Evolutionary conservation across 2,329 filamentous ascomycete genomes (phyloP).

Genomic region (Chrysoporthe cubensis): DNA sequence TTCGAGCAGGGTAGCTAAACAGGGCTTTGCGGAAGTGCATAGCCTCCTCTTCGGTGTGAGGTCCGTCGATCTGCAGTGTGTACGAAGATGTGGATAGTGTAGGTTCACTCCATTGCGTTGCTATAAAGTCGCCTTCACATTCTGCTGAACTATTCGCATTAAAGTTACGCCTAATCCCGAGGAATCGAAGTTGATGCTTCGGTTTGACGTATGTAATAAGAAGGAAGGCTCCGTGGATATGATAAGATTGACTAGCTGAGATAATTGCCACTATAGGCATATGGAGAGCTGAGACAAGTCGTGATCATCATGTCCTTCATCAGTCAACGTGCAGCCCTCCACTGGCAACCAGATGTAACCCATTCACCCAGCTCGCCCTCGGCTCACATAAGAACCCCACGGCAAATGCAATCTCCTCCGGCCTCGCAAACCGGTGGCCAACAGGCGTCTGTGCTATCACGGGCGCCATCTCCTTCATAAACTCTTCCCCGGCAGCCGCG

Average conservation of each 20-base stretch:
- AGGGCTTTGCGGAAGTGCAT: constrained; percentile 21
- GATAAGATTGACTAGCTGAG: no score
- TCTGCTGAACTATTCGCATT: no score
- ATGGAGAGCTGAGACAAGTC: no score
- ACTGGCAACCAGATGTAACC: constrained; percentile 38
- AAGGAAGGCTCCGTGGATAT: no score
- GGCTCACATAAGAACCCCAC: constrained; percentile 51
- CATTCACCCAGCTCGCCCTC: constrained; percentile 52
- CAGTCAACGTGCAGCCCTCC: constrained; percentile 34
- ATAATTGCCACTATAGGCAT: no score
- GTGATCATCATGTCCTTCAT: not conserved
- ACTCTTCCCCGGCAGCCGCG: constrained; percentile 17
- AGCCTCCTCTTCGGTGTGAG: constrained; percentile 24
- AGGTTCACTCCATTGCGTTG: not conserved
- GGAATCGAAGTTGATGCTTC: no score
- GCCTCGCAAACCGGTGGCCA: constrained; percentile 45
- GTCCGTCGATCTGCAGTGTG: constrained; percentile 20
- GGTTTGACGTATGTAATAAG: no score
- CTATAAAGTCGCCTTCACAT: not conserved
- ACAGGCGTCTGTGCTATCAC: constrained; percentile 49
- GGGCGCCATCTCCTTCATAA: constrained; percentile 45
- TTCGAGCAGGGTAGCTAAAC: constrained; percentile 22
- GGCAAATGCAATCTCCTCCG: constrained; percentile 51
- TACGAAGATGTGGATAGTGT: not conserved
- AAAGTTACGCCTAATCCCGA: no score